Conservation (phyloP, 805 yeast genomes). For the Metschnikowia bowlesiae region DNA sequence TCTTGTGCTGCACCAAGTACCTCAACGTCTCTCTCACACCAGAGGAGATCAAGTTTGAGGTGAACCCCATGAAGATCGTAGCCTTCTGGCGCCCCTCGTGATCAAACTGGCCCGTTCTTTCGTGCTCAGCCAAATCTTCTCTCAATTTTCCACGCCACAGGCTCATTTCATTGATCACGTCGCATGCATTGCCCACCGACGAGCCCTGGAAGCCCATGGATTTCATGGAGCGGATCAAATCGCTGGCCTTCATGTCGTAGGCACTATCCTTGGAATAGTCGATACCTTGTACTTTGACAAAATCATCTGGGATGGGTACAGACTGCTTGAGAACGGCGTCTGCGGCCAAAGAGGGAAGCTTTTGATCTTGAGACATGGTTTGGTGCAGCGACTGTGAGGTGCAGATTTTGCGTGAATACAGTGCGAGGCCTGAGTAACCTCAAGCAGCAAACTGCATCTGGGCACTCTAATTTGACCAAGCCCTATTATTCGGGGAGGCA, state of each 20-base stretch:
- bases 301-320: slow-evolving; percentile 77
- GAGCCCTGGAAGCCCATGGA: slow-evolving; percentile 98
- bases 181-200: slow-evolving; percentile 81
- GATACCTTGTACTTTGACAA: slow-evolving; percentile 77
- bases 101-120: slow-evolving; percentile 67
- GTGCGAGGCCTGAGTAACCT: background rate
- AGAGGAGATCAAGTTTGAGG: slow-evolving; percentile 91
- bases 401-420: slow-evolving; percentile 2
- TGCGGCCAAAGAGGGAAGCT: slow-evolving; percentile 66
- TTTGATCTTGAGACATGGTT: slow-evolving; percentile 6
- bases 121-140: slow-evolving; percentile 64
- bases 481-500: no score
- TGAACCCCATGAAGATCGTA: slow-evolving; percentile 92
- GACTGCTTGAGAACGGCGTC: slow-evolving; percentile 91
- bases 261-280: slow-evolving; percentile 81
- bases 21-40: slow-evolving; percentile 90
- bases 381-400: background rate
- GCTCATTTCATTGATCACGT: slow-evolving; percentile 89
- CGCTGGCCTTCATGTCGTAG: slow-evolving; percentile 72
- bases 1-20: slow-evolving; percentile 86
- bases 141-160: slow-evolving; percentile 83
- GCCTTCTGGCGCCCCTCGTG: slow-evolving; percentile 75
- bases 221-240: slow-evolving; percentile 76
- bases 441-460: no score
- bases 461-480: no score